Evolutionary conservation across 768 basidiomycete genomes (phyloP), one percentile per base, ranked within the genome.

Genomic region (Chiua virens): DNA sequence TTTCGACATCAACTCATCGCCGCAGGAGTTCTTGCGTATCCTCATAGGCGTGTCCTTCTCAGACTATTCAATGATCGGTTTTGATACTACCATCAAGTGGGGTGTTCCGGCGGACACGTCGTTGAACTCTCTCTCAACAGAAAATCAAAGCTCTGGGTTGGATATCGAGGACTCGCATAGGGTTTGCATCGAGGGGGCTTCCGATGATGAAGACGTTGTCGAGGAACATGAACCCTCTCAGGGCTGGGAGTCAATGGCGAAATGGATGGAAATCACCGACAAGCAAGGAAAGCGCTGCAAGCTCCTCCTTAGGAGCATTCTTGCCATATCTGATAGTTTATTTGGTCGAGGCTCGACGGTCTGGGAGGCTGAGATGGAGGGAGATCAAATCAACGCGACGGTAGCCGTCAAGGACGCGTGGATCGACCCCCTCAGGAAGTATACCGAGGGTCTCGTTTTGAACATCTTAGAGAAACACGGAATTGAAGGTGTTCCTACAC

Each of bases 371-470:
- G 44, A 45, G 32, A 21, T 45, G 44, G 44, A 21, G 6, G n/a
- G 20, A 9, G 3, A 28, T 27, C 10, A 8, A 11, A 17, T 6
- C 7, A 2, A 21, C 6, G 5, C 1, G 32, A 2, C 15, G 3
- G 22, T 45, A 3, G 15, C 30, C 10, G 32, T 45, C 30, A 45
- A 45, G 18, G 32, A 45, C 5, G 34, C 21, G 6, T 45, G 32
- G 44, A 45, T 14, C 21, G 32, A 45, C 17, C 44, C 44, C 1
- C 44, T 45, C 21, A 8, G 22, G 5, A 45, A 35, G 5, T 35
- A 45, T 7, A 34, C 18, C 1, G 46, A 57, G 42, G 42, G 39
- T 4, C 18, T 10, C 10, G 54, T 57, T 6, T 18, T 57, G 8
- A 8, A 21, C 17, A 44, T 27, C 8, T 43, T 57, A 13, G 34